These are phyloP conservation scores for Fusarium ambrosium DNA, from an alignment of 2,329 filamentous ascomycete species.

Conservation along the genomic window DNA sequence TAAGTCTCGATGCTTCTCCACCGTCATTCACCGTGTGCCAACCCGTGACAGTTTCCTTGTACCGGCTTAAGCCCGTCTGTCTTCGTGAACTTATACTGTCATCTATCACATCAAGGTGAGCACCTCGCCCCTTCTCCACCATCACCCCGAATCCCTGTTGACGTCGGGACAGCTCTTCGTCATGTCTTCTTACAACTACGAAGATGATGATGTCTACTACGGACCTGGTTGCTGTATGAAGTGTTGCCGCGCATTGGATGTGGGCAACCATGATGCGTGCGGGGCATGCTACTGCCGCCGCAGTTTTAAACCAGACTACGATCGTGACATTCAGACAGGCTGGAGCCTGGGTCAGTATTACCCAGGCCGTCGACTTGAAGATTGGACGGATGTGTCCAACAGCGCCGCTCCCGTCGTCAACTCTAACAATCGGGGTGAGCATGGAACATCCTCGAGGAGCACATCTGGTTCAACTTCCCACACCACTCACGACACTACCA, in stretches of 20 bases:
- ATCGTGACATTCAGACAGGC: conserved; percentile 5
- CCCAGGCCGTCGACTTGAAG: background rate
- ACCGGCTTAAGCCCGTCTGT: background rate
- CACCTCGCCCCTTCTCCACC: background rate
- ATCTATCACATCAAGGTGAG: background rate
- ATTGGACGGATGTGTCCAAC: background rate
- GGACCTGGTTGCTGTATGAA: conserved; percentile 46
- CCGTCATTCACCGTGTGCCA: background rate
- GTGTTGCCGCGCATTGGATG: conserved; percentile 51
- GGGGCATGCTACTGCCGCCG: conserved; percentile 29
- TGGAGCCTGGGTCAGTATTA: conserved; percentile 43
- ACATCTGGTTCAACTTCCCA: background rate
- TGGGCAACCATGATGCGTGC: conserved; percentile 51
- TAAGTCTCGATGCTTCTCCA: background rate
- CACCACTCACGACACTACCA: background rate
- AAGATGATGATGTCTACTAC: conserved; percentile 3
- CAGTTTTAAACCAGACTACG: conserved; percentile 19
- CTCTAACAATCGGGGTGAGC: background rate
- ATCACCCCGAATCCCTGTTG: background rate
- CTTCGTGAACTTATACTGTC: background rate
- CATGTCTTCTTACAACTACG: conserved; percentile 3
- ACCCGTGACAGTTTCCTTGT: background rate
- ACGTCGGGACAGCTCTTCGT: background rate
- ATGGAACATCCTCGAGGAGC: background rate
- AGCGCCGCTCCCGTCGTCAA: background rate